Evolutionary conservation across 768 basidiomycete genomes (phyloP).

Genomic region (Russula sp.): DNA sequence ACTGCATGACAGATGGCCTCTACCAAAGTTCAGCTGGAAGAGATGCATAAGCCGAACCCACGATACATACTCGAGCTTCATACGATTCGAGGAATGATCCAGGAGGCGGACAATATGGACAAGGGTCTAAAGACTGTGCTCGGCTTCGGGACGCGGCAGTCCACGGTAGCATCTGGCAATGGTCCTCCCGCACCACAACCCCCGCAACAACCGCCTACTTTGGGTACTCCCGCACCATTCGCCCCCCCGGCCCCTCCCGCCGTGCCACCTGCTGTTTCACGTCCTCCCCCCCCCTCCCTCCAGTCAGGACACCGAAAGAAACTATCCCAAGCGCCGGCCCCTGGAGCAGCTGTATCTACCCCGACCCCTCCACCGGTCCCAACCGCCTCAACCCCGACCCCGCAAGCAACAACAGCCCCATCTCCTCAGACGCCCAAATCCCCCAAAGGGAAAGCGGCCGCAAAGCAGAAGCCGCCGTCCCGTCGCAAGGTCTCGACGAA

Average conservation of each 20-base stretch:
- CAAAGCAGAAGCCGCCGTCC: constrained; percentile 40
- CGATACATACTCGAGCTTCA: constrained; percentile 22
- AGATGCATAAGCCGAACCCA: constrained; percentile 12
- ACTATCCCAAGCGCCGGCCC: constrained; percentile 3
- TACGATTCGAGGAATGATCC: constrained; percentile 23
- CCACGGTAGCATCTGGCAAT: neutral
- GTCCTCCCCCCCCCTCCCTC: constrained; percentile 1
- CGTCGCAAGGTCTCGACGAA: constrained; percentile 32
- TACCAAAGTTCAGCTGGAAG: constrained; percentile 14
- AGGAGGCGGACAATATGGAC: constrained; percentile 22
- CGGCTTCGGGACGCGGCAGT: neutral
- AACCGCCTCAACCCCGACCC: constrained; percentile 18
- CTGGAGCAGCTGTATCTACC: constrained; percentile 7
- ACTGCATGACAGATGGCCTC: constrained; percentile 9
- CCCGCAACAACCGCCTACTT: constrained; percentile 8
- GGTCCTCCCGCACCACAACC: constrained; percentile 3
- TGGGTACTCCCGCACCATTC: neutral
- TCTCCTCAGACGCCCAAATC: constrained; percentile 47
- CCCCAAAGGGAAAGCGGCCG: constrained; percentile 49
- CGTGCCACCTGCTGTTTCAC: neutral
- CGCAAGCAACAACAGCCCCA: constrained; percentile 14
- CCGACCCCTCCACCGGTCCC: constrained; percentile 16
- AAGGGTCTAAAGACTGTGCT: constrained; percentile 12
- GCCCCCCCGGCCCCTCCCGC: neutral
- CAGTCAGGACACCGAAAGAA: constrained; percentile 16